phyloP scores from a whole-genome alignment of 2,329 filamentous ascomycete genomes.

The Pseudogymnoascus sp. region DNA sequence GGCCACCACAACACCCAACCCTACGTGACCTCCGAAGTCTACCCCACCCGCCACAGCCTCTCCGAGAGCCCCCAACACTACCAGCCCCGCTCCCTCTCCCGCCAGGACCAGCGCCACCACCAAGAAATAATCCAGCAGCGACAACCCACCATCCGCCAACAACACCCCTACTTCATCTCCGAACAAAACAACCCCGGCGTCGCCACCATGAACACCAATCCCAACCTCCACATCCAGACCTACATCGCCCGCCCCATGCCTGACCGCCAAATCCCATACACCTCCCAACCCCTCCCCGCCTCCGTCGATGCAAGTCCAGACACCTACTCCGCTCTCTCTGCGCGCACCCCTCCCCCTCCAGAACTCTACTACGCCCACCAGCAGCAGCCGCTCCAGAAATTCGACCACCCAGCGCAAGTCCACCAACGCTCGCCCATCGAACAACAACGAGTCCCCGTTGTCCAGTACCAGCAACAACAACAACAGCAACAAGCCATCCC shows the following conservation, averaged over 20 bases:
- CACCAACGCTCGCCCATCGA: slow-evolving; percentile 41
- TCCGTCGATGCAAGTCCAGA: no score
- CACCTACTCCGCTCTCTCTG: slow-evolving; percentile 48
- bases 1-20: slow-evolving; percentile 35
- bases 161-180: slow-evolving; percentile 41
- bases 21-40: slow-evolving; percentile 28
- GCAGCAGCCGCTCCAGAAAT: slow-evolving; percentile 36
- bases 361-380: slow-evolving; percentile 51
- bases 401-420: slow-evolving; percentile 32
- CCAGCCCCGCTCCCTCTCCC: slow-evolving; percentile 26
- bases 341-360: slow-evolving; percentile 44
- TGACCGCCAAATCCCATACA: slow-evolving; percentile 41
- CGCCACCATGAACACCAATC: slow-evolving; percentile 49
- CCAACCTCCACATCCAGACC: slow-evolving; percentile 34
- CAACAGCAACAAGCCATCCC: neutral
- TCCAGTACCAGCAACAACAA: slow-evolving; percentile 29
- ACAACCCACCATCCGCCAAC: slow-evolving; percentile 23
- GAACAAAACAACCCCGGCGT: slow-evolving; percentile 55
- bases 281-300: slow-evolving; percentile 40
- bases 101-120: slow-evolving; percentile 31
- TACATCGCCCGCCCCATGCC: slow-evolving; percentile 39
- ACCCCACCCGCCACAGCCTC: slow-evolving; percentile 40
- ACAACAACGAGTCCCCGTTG: slow-evolving; percentile 29
- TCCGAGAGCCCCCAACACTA: slow-evolving; percentile 37
- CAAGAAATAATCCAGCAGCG: slow-evolving; percentile 30